Evolutionary conservation across 2,329 filamentous ascomycete species (phyloP).

Genomic region (Trichoderma cornu-damae): DNA sequence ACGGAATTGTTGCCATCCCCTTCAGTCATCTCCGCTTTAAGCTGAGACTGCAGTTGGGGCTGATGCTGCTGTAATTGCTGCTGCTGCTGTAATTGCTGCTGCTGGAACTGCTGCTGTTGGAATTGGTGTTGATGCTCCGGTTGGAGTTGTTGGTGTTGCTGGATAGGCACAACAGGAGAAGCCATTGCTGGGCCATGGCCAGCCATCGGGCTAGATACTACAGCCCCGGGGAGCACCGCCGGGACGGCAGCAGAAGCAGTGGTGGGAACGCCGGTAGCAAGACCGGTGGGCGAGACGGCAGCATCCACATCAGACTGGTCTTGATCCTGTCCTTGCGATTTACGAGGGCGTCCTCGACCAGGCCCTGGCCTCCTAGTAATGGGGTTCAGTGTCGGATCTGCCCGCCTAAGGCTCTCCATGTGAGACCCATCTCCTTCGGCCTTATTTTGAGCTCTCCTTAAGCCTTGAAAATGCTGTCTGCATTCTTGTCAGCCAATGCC

Average conservation of each 20-base stretch:
- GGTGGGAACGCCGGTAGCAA: neutral
- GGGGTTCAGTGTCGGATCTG: conserved; percentile 52
- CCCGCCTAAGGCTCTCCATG: conserved; percentile 34
- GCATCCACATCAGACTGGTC: conserved; percentile 6
- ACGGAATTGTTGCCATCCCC: neutral
- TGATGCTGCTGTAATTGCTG: conserved; percentile 4
- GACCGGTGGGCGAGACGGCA: neutral
- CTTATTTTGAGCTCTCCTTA: conserved; percentile 52
- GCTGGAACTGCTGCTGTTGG: neutral
- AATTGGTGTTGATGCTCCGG: conserved; percentile 3
- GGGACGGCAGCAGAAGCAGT: conserved; percentile 10
- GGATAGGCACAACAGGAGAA: conserved; percentile 12
- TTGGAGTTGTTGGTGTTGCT: conserved; percentile 14
- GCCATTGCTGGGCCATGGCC: conserved; percentile 3
- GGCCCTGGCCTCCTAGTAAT: conserved; percentile 57
- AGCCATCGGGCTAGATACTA: neutral
- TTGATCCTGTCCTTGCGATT: conserved; percentile 26
- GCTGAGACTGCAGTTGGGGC: neutral
- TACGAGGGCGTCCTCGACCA: conserved; percentile 50
- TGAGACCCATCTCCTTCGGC: conserved; percentile 37
- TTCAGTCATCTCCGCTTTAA: conserved; percentile 3
- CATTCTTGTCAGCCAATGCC: conserved; percentile 4
- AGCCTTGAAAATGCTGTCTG: conserved; percentile 58
- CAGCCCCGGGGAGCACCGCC: neutral
- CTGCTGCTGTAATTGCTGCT: neutral